phyloP scores from a whole-genome alignment of 2,329 filamentous ascomycete species.

The Aspergillus awamori region DNA sequence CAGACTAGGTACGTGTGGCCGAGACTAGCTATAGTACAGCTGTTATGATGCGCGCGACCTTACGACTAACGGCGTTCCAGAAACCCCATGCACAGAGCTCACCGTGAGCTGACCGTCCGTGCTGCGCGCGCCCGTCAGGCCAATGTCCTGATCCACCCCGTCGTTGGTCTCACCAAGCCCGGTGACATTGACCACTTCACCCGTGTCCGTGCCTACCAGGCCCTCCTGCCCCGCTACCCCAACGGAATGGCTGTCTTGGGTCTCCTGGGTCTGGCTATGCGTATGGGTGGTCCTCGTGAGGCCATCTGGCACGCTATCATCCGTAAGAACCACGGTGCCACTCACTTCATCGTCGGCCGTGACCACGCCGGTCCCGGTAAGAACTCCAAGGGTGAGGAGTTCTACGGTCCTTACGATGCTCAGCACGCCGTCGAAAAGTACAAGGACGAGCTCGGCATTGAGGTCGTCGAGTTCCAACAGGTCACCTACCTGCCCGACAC shows the following conservation, averaged over 20 bases:
- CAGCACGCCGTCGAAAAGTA: conserved; percentile 97
- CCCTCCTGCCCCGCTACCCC: conserved; percentile 91
- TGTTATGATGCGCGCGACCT: background rate
- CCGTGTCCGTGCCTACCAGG: conserved; percentile 97
- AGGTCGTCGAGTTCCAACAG: conserved; percentile 99
- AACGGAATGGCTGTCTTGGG: conserved; percentile 98
- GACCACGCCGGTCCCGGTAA: conserved; percentile 98
- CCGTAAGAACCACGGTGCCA: conserved; percentile 98
- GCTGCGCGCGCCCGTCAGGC: conserved; percentile 94
- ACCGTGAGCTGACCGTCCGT: conserved; percentile 95
- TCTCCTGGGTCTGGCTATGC: conserved; percentile 94
- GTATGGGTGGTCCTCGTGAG: conserved; percentile 97
- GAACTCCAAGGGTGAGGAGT: conserved; percentile 95
- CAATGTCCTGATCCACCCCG: conserved; percentile 98
- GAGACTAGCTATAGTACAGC: background rate
- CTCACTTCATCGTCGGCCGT: conserved; percentile 98
- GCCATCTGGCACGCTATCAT: conserved; percentile 99
- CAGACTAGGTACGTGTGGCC: conserved; percentile 67
- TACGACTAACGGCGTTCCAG: conserved; percentile 40
- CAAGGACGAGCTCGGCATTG: conserved; percentile 93
- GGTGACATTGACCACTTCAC: conserved; percentile 99
- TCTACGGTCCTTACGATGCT: conserved; percentile 97
- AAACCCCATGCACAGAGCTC: conserved; percentile 99
- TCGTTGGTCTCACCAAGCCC: conserved; percentile 97
- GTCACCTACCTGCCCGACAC: conserved; percentile 98